Conservation (phyloP, 1,284 basidiomycete species). For the Fomitiporia mediterranea region DNA sequence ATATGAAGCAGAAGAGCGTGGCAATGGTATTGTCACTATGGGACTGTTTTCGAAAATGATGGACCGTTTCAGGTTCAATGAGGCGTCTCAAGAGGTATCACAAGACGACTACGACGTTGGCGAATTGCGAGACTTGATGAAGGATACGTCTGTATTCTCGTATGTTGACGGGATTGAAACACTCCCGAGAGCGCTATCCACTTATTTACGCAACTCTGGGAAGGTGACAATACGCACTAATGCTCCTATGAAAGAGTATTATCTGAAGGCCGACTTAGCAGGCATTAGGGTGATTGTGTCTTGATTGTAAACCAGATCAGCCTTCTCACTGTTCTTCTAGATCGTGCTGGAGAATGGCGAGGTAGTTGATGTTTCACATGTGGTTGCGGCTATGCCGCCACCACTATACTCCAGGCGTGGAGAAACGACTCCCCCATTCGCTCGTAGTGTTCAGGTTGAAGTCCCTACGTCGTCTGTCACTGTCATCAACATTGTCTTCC, state of each 20-base stretch:
- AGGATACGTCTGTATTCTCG: constrained; percentile 69
- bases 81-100: too few relatives aligned
- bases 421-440: constrained; percentile 48
- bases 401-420: too few relatives aligned
- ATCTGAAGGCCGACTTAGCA: constrained; percentile 30
- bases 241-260: constrained; percentile 38
- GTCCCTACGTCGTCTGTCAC: constrained; percentile 61
- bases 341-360: constrained; percentile 9
- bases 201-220: constrained; percentile 38
- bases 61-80: too few relatives aligned
- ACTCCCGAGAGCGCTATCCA: constrained; percentile 56
- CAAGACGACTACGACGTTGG: constrained; percentile 46
- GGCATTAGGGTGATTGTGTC: constrained; percentile 39
- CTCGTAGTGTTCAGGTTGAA: constrained; percentile 35
- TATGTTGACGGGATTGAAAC: constrained; percentile 76
- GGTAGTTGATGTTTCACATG: constrained; percentile 36
- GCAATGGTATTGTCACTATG: constrained; percentile 63
- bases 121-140: constrained; percentile 48
- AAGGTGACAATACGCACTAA: constrained; percentile 59
- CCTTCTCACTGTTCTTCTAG: background rate
- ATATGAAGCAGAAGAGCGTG: constrained; percentile 62
- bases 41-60: constrained; percentile 47
- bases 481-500: constrained; percentile 74
- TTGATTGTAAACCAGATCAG: background rate
- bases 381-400: constrained; percentile 70